Percentiles rank a stretch among this genome's conserved stretches.
Conservation (phyloP, 1,284 basidiomycete genomes). For the Cutaneotrichosporon sp. region DNA sequence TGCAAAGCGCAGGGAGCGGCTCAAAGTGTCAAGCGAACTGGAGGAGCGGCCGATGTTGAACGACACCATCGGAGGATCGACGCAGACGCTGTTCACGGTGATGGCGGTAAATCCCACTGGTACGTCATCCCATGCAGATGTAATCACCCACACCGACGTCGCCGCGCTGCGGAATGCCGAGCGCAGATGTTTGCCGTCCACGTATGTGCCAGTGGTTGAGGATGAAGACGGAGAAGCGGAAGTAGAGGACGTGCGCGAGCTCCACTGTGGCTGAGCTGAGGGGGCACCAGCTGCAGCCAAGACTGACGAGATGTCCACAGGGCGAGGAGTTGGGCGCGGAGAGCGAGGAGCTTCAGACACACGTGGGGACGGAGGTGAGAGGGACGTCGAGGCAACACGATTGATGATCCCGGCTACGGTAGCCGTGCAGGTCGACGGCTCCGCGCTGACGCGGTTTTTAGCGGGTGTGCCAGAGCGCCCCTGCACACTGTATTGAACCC, state of each 20-base stretch:
- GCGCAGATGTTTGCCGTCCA: conserved; percentile 4
- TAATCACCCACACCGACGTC: conserved; percentile 15
- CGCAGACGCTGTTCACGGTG: conserved; percentile 15
- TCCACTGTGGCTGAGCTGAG: too few relatives aligned
- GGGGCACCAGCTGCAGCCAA: neutral
- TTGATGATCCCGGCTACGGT: too few relatives aligned
- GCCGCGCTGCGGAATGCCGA: conserved; percentile 11
- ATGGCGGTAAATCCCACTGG: conserved; percentile 18
- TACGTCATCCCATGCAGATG: conserved; percentile 5
- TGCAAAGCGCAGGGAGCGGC: conserved; percentile 12
- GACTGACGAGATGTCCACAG: neutral
- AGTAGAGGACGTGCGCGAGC: neutral
- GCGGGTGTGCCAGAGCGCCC: too few relatives aligned
- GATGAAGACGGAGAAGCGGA: neutral
- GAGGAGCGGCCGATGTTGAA: conserved; percentile 16
- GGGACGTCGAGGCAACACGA: too few relatives aligned
- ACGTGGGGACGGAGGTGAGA: too few relatives aligned
- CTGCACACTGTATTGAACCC: too few relatives aligned
- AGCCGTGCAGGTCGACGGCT: too few relatives aligned
- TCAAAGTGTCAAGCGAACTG: conserved; percentile 6
- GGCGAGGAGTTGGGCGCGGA: too few relatives aligned
- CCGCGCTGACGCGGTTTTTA: neutral
- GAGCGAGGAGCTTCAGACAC: too few relatives aligned
- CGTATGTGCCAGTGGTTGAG: neutral
- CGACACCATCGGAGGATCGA: conserved; percentile 18